Percentiles rank a stretch among this genome's conserved stretches.
Evolutionary conservation across 2,329 filamentous ascomycete genomes (phyloP).

Genomic region (Diaporthe velutina): DNA sequence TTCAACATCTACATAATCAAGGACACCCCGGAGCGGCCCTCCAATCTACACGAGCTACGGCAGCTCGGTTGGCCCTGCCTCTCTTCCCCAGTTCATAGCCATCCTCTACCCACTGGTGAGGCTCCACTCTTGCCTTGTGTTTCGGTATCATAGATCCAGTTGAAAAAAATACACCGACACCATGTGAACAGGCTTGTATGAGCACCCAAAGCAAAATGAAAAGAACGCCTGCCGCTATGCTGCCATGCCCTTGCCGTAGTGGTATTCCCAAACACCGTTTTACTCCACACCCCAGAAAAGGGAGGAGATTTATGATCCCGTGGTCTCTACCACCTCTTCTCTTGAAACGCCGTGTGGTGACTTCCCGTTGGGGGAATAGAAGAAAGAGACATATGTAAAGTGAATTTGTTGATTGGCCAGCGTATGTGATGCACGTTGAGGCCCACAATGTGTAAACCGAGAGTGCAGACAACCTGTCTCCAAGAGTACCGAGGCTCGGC

Average conservation of each 20-base stretch:
- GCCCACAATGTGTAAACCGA: not conserved
- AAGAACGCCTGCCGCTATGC: constrained; percentile 40
- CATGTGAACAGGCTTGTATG: constrained; percentile 18
- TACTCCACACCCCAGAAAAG: not conserved
- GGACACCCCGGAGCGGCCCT: too few relatives aligned
- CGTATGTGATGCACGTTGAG: not conserved
- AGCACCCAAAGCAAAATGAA: constrained; percentile 19
- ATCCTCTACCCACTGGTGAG: not conserved
- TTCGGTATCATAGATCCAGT: not conserved
- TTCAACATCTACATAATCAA: not conserved
- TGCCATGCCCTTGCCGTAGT: constrained; percentile 16
- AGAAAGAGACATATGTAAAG: not conserved
- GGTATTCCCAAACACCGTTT: constrained; percentile 31
- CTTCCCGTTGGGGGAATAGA: not conserved
- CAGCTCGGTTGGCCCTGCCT: not conserved
- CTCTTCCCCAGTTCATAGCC: not conserved
- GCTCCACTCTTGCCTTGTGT: not conserved
- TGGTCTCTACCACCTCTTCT: not conserved
- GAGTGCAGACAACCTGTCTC: not conserved
- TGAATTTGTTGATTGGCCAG: not conserved
- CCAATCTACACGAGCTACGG: not conserved
- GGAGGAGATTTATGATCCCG: not conserved
- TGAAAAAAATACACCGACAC: not conserved
- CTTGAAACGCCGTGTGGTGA: constrained; percentile 32
- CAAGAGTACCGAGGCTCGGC: not conserved